Evolutionary conservation across 2,329 filamentous ascomycete species (phyloP).

Genomic region (Elsinoe ampelina): DNA sequence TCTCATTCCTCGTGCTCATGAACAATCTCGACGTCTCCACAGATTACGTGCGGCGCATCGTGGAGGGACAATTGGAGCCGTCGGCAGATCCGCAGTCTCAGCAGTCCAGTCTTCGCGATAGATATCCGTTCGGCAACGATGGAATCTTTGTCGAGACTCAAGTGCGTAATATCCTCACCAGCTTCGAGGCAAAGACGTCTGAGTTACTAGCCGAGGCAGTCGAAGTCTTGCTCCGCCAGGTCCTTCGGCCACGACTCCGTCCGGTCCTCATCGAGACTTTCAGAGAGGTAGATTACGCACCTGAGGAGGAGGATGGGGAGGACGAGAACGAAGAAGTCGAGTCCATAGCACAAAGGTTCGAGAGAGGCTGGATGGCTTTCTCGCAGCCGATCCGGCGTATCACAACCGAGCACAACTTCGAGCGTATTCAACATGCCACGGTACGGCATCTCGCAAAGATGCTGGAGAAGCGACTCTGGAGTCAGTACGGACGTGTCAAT

Average conservation of each 20-base stretch:
- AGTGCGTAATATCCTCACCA: conserved; percentile 58
- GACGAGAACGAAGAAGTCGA: conserved; percentile 29
- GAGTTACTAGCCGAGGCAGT: conserved; percentile 80
- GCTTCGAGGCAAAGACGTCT: conserved; percentile 66
- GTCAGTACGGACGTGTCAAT: conserved; percentile 68
- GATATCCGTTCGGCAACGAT: conserved; percentile 76
- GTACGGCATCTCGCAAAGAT: conserved; percentile 65
- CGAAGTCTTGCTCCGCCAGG: conserved; percentile 75
- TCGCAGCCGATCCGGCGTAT: conserved; percentile 78
- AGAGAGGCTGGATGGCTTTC: conserved; percentile 74
- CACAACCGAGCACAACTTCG: conserved; percentile 68
- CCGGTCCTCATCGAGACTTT: conserved; percentile 82
- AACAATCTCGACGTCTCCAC: conserved; percentile 92
- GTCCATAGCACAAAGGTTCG: conserved; percentile 74
- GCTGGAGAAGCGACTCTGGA: conserved; percentile 81
- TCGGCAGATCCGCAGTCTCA: conserved; percentile 24
- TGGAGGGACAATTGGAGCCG: conserved; percentile 52
- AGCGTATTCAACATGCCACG: conserved; percentile 64
- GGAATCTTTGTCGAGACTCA: conserved; percentile 58
- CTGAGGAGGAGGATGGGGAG: conserved; percentile 40
- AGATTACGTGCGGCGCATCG: conserved; percentile 83
- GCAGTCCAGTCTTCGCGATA: conserved; percentile 33
- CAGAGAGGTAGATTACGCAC: conserved; percentile 78
- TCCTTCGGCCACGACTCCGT: conserved; percentile 74
- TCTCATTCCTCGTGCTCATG: conserved; percentile 83